A percentile compares a stretch with the other conserved stretches of the same genome.
Conservation (phyloP, 2,329 filamentous ascomycete genomes). For the Colletotrichum shisoi region DNA sequence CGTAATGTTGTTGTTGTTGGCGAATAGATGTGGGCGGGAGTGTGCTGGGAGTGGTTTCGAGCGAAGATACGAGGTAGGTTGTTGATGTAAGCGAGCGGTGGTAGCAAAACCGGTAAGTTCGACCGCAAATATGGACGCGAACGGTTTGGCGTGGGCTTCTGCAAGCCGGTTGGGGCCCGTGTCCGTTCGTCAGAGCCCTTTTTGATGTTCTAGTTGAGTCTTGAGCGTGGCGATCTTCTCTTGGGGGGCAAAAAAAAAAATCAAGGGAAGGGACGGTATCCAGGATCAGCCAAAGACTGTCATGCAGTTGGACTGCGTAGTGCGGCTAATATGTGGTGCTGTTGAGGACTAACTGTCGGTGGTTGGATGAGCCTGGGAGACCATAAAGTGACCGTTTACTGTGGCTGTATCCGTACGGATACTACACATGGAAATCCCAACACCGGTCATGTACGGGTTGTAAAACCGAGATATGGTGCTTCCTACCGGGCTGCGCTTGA, state of each 20-base stretch:
- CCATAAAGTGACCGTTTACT: too few relatives aligned
- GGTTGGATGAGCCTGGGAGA: neutral
- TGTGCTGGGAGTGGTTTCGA: neutral
- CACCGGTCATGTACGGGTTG: too few relatives aligned
- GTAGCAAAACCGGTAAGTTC: neutral
- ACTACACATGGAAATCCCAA: too few relatives aligned
- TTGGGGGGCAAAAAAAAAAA: too few relatives aligned
- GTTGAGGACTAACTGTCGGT: neutral
- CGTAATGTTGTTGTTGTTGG: neutral
- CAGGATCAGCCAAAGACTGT: constrained; percentile 9
- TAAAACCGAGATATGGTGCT: too few relatives aligned
- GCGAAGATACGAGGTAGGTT: neutral
- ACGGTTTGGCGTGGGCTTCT: constrained; percentile 1
- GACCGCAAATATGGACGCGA: neutral
- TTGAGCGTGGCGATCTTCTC: neutral
- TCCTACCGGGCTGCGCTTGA: too few relatives aligned
- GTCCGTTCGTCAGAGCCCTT: neutral
- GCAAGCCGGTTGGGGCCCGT: neutral
- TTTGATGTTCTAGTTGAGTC: neutral
- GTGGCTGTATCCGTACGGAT: too few relatives aligned
- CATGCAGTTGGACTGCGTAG: neutral
- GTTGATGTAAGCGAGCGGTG: neutral
- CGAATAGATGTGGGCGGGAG: too few relatives aligned
- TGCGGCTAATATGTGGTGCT: neutral
- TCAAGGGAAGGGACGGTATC: neutral